phyloP scores from a whole-genome alignment of 192 early-diverging fungal genomes.

The Entophlyctis luteolus region DNA sequence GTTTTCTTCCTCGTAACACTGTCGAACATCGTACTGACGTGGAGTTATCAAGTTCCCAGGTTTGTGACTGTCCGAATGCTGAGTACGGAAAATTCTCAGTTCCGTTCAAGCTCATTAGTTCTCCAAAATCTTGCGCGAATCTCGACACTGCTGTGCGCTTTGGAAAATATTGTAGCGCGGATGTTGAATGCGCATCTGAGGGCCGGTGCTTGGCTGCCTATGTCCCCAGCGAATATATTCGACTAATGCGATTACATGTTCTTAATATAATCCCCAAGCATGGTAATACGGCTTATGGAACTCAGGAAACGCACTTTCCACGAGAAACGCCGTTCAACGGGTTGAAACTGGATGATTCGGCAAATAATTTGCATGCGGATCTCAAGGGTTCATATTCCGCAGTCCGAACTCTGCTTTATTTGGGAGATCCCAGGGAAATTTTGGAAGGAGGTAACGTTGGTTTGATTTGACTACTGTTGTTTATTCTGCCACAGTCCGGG shows the following conservation, averaged over 20 bases:
- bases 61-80: not conserved
- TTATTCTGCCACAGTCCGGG: slow-evolving; percentile 43
- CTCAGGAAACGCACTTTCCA: too few species aligned
- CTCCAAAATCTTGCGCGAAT: slow-evolving; percentile 14
- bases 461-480: not conserved
- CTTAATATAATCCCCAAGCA: slow-evolving; percentile 32
- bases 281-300: not conserved
- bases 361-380: not conserved
- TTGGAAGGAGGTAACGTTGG: slow-evolving; percentile 57
- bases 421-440: slow-evolving; percentile 66
- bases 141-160: slow-evolving; percentile 1
- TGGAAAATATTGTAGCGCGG: slow-evolving; percentile 35
- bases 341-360: too few species aligned
- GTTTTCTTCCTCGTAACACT: slow-evolving; percentile 40
- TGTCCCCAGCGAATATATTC: slow-evolving; percentile 43
- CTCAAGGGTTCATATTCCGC: slow-evolving; percentile 27
- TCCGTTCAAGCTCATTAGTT: not conserved
- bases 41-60: not conserved
- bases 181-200: slow-evolving; percentile 31
- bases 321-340: too few species aligned
- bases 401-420: slow-evolving; percentile 47
- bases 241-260: slow-evolving; percentile 54
- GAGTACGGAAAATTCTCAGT: too few species aligned
- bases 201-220: slow-evolving; percentile 52
- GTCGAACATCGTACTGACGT: not conserved